Conservation (phyloP, 495 filamentous ascomycete genomes). For the Hypoxylon lienhwacheense region DNA sequence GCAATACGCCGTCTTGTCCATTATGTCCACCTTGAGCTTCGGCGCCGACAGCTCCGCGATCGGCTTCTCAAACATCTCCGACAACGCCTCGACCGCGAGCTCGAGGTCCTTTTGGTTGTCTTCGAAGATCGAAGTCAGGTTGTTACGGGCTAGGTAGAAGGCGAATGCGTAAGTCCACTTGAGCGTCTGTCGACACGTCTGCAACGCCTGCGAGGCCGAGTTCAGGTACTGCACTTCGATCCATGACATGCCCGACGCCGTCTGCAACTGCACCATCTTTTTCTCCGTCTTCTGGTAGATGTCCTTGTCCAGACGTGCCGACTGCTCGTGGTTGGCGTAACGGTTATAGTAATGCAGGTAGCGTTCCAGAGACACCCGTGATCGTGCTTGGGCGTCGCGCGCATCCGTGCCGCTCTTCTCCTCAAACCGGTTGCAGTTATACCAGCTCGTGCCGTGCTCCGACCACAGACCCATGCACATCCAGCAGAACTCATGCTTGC, state of each 20-base stretch:
- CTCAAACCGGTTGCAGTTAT: constrained; percentile 97
- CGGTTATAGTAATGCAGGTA: constrained; percentile 99
- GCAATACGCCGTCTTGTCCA: constrained; percentile 97
- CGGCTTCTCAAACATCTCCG: constrained; percentile 97
- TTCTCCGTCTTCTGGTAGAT: constrained; percentile 95
- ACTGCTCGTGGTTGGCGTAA: constrained; percentile 98
- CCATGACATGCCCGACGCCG: constrained; percentile 93
- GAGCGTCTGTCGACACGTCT: constrained; percentile 92
- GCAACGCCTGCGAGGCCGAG: constrained; percentile 87
- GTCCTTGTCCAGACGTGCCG: constrained; percentile 94
- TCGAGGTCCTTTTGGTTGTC: constrained; percentile 98
- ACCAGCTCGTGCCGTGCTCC: constrained; percentile 99
- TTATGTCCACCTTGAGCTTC: constrained; percentile 88
- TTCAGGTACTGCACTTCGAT: constrained; percentile 98
- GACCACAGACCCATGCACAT: constrained; percentile 99
- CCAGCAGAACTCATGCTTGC: constrained; percentile 99
- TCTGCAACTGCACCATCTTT: constrained; percentile 96
- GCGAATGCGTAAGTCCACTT: constrained; percentile 99
- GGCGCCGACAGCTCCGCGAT: constrained; percentile 72
- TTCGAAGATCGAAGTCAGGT: constrained; percentile 95
- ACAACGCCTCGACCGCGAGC: constrained; percentile 91
- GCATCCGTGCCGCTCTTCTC: constrained; percentile 92
- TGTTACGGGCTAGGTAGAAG: constrained; percentile 93
- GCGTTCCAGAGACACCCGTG: constrained; percentile 83
- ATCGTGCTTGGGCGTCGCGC: constrained; percentile 85